phyloP scores from a whole-genome alignment of 176 grass and related monocot species.

The Cenchrus fungigraminus region DNA sequence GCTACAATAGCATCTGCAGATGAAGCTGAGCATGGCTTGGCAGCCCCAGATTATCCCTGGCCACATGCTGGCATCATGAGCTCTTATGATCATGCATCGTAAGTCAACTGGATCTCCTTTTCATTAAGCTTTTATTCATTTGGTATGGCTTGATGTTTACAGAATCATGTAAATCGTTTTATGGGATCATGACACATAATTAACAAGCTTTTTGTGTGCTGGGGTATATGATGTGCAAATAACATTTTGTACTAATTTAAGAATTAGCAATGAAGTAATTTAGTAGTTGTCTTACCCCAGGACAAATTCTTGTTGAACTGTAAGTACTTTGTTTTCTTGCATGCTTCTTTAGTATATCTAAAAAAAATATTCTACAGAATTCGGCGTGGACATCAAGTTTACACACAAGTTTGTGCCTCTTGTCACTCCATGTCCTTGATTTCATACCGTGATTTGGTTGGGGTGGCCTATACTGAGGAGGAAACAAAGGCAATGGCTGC shows the following conservation, averaged over 20 bases:
- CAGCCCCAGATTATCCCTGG: conserved; percentile 85
- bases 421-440: conserved; percentile 98
- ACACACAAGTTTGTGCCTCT: conserved; percentile 95
- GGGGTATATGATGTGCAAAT: not conserved
- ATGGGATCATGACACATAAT: not conserved
- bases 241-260: not conserved
- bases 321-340: not conserved
- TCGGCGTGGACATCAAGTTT: conserved; percentile 94
- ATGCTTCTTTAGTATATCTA: conserved; percentile 13
- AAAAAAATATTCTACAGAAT: conserved; percentile 60
- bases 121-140: not conserved
- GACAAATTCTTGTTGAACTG: conserved; percentile 11
- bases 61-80: conserved; percentile 97
- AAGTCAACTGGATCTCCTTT: conserved; percentile 43
- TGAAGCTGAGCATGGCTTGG: conserved; percentile 93
- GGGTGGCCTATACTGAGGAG: conserved; percentile 97
- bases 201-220: not conserved
- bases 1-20: conserved; percentile 84
- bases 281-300: not conserved
- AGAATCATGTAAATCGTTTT: not conserved
- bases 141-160: not conserved
- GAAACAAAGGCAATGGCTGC: conserved; percentile 98
- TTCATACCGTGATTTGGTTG: conserved; percentile 92
- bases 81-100: conserved; percentile 97
- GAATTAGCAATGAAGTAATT: not conserved